A percentile compares a stretch with the other conserved stretches of the same genome.
Evolutionary conservation across 345 rosid genomes (phyloP).

Genomic region (Aquilaria yunnanensis): DNA sequence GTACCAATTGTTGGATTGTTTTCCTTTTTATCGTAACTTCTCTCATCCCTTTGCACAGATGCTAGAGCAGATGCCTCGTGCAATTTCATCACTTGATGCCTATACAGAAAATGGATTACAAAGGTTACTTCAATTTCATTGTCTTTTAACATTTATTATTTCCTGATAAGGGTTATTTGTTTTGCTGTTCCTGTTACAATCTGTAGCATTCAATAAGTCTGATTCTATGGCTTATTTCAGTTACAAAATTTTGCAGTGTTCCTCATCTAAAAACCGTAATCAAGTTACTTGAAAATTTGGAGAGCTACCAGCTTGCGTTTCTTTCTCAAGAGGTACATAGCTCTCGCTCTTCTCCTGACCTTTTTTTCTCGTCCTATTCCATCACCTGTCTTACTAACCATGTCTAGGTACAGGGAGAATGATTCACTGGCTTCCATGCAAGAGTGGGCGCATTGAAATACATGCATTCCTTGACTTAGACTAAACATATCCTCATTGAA

Average conservation of each 20-base stretch:
- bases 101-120: slow-evolving; percentile 68
- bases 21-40: not conserved
- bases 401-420: no score
- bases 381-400: no score
- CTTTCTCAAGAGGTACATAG: no score
- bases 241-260: slow-evolving; percentile 32
- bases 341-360: no score
- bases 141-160: no score
- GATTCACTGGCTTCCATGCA: no score
- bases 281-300: slow-evolving; percentile 62
- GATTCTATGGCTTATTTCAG: not conserved
- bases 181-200: not conserved
- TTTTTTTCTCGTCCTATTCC: no score
- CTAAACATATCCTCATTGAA: no score
- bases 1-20: not conserved
- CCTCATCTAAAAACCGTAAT: slow-evolving; percentile 52
- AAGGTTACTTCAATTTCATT: slow-evolving; percentile 30
- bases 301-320: slow-evolving; percentile 39
- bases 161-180: no score
- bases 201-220: not conserved
- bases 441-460: no score
- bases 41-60: slow-evolving; percentile 28
- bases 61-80: slow-evolving; percentile 76
- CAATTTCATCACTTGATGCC: slow-evolving; percentile 73
- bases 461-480: no score